Evolutionary conservation across 1,284 basidiomycete genomes (phyloP), one percentile per base, ranked within the genome.

Genomic region (Malassezia yamatoensis): DNA sequence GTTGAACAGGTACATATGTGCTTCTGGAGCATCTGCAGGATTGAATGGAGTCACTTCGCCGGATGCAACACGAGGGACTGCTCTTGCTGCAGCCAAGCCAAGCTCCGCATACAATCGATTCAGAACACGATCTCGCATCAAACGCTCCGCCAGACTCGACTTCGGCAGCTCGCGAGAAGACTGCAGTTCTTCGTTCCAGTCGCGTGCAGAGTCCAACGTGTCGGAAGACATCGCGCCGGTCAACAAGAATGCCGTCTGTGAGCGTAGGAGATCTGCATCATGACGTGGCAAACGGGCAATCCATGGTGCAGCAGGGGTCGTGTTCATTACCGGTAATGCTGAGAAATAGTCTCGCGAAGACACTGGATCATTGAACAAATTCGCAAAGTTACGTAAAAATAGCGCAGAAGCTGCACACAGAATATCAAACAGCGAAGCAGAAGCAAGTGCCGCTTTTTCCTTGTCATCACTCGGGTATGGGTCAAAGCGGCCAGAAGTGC

Each of bases 121-220:
- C 44, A 79, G 72, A 65, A 81, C 77, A 56, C 80, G 78, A 62
- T 81, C 81, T 37, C 81, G 73, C 61, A 80, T 69, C 29, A 81
- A 77, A 13, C 80, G 74, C 64, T 81, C 80, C 52, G 78, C 76
- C 54, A 80, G 77, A 15, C 71, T 77, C 29, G 70, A 65, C 53
- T 75, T 74, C 11, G 80, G 80, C 37, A 81, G 70, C 70, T 82
- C 81, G 49, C 78, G 76, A 60, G 79, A 77, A 37, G 79, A 78
- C 60, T 80, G 79, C 37, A 81, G 77, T 74, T 82, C 81, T 63
- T 82, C 81, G 68, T 81, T 81, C 81, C 81, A 82, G 67, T 82
- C 81, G 52, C 81, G 75, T 5, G 80, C 78, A 18, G 75, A 76
- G 52, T 81, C 80, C 29, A 81, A 73, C 15, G 76, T 77, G 49